phyloP scores from a whole-genome alignment of 2,329 filamentous ascomycete species.

The Zarea fungicola region DNA sequence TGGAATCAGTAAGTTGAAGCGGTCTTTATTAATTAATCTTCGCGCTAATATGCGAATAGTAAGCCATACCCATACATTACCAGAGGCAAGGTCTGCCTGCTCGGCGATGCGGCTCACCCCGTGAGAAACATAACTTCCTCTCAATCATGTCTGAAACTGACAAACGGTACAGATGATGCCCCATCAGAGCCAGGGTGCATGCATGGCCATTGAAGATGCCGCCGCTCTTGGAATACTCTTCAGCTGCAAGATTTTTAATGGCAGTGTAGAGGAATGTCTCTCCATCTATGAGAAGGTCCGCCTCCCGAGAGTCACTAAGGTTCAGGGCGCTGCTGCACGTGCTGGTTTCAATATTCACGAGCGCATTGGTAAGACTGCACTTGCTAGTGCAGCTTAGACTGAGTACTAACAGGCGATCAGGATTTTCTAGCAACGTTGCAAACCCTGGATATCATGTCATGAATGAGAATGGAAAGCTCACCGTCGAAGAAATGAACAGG shows the following conservation, averaged over 20 bases:
- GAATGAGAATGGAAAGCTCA: constrained; percentile 55
- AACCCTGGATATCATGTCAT: constrained; percentile 55
- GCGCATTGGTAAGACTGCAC: constrained; percentile 44
- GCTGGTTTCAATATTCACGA: constrained; percentile 59
- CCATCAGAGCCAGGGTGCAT: constrained; percentile 64
- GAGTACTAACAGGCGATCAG: constrained; percentile 24
- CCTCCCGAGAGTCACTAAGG: constrained; percentile 48
- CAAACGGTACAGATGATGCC: constrained; percentile 55
- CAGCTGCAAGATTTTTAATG: constrained; percentile 38
- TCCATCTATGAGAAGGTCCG: constrained; percentile 47
- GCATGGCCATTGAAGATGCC: constrained; percentile 64
- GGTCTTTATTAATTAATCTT: no score
- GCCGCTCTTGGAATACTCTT: constrained; percentile 60
- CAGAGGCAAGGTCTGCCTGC: constrained; percentile 46
- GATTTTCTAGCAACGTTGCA: constrained; percentile 57
- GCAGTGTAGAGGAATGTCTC: constrained; percentile 43
- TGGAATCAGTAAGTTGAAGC: constrained; percentile 47
- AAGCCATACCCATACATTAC: constrained; percentile 54
- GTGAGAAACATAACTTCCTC: constrained; percentile 26
- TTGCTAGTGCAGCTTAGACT: accelerated
- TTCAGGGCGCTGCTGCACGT: constrained; percentile 52
- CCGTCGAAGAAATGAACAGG: constrained; percentile 70
- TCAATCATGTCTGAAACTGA: not conserved
- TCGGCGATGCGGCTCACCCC: constrained; percentile 64
- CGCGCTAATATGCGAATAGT: constrained; percentile 15